A percentile compares a stretch with the other conserved stretches of the same genome.
phyloP scores from a whole-genome alignment of 2,329 filamentous ascomycete genomes.

The Colletotrichum sansevieriae region DNA sequence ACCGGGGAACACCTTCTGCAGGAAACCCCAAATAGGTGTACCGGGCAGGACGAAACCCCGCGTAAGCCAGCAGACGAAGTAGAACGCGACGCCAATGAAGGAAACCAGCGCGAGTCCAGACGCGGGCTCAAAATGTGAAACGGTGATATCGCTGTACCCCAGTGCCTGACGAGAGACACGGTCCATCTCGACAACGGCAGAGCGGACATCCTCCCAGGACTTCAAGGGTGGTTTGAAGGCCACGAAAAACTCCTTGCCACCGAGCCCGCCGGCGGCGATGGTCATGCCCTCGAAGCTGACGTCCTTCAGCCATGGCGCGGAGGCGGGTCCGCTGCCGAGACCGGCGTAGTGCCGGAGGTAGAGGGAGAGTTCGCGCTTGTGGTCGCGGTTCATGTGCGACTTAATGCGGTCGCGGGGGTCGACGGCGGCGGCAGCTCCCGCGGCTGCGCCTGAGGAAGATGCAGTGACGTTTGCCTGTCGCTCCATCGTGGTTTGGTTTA shows the following conservation, averaged over 20 bases:
- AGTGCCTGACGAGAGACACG: conserved; percentile 69
- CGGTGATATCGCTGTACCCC: conserved; percentile 64
- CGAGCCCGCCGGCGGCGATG: conserved; percentile 61
- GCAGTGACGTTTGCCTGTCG: conserved; percentile 18
- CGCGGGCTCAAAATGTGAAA: conserved; percentile 58
- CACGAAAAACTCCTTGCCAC: conserved; percentile 64
- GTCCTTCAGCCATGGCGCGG: conserved; percentile 73
- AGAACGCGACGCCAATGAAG: conserved; percentile 67
- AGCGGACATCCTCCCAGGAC: conserved; percentile 75
- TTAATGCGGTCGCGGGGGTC: conserved; percentile 61
- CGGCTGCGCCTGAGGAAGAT: conserved; percentile 1
- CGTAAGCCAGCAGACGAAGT: conserved; percentile 64
- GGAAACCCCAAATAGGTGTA: conserved; percentile 60
- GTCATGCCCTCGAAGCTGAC: conserved; percentile 74
- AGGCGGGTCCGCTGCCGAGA: conserved; percentile 67
- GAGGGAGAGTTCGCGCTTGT: conserved; percentile 78
- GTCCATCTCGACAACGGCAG: conserved; percentile 79
- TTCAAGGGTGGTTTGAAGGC: conserved; percentile 78
- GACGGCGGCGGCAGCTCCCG: conserved; percentile 34
- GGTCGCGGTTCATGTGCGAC: conserved; percentile 89
- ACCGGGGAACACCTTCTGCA: conserved; percentile 66
- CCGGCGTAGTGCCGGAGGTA: conserved; percentile 81
- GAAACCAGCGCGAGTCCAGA: conserved; percentile 62
- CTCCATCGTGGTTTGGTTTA: conserved; percentile 8
- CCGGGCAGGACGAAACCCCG: conserved; percentile 65